Evolutionary conservation across 2,329 filamentous ascomycete genomes (phyloP), one percentile per base, ranked within the genome.

Genomic region (Exophiala sp.): DNA sequence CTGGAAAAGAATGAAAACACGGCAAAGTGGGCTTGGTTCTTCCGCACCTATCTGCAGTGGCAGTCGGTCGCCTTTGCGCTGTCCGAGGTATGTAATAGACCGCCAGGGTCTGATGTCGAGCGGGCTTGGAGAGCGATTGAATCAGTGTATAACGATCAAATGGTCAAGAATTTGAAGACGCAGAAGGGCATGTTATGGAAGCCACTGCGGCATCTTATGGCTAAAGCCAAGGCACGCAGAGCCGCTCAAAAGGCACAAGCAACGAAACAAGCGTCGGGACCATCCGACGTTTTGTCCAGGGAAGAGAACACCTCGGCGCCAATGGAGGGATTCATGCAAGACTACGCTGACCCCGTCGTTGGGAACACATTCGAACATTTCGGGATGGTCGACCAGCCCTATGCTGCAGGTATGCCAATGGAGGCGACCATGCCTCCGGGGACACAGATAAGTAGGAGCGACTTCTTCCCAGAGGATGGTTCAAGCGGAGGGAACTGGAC

Each of bases 31-130:
- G 76, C 78, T 36, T 87, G 84, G 84, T 72, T 85, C 0, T 85
- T 85, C 71, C 73, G 75, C 18, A 84, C 81, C 1, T 83, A 85
- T 53, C 78, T 83, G 61, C 84, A 86, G 63, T 86, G 83, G 83
- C 82, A 85, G 63, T 79, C 81, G 2, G 73, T 85, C 35, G 82
- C 82, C 1, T 85, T 83, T 62, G 74, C 84, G 3, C 71, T 85
- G 6, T 79, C 79, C 1, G 81, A 85, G 60, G 71, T 85, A 0
- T 84, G 81, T 60, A 73, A 79, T 11, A 76, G 80, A 20, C 80
- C 79, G 5, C 74, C 73, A 29, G 81, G 82, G 20, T 77, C 79
- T 18, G 68, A 79, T 0, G 81, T 83, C 0, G 81, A 85, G 48
- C 74, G 82, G 21, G 83, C 82, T 3, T 86, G 83, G 83, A 66